Evolutionary conservation across 1,284 basidiomycete species (phyloP).

Genomic region (Papiliotrema flavescens): DNA sequence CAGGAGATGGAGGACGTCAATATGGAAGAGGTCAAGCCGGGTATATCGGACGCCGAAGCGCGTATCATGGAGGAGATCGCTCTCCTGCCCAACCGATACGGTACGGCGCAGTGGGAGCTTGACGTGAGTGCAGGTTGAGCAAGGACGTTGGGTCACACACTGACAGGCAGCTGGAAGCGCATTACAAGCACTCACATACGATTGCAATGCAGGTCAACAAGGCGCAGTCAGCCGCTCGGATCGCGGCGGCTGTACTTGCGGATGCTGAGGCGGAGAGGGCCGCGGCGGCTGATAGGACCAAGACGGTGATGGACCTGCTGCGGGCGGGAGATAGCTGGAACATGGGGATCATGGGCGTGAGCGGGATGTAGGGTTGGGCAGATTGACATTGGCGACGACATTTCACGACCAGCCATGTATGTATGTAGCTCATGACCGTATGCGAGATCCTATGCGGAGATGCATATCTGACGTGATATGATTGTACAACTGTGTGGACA

Average conservation of each 20-base stretch:
- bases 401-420: background rate
- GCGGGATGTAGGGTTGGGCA: background rate
- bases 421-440: too few species aligned
- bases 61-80: constrained; percentile 35
- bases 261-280: constrained; percentile 42
- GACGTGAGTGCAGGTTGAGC: constrained; percentile 18
- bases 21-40: constrained; percentile 12
- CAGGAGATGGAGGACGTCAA: background rate
- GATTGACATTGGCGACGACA: background rate
- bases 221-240: constrained; percentile 22
- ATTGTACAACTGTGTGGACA: background rate
- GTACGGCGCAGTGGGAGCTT: constrained; percentile 26
- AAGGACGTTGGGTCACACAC: background rate
- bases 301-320: constrained; percentile 29
- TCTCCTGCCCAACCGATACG: constrained; percentile 21
- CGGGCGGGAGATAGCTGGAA: constrained; percentile 16
- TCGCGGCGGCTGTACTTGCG: constrained; percentile 31
- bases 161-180: constrained; percentile 19
- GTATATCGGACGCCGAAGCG: constrained; percentile 17
- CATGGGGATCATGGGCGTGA: constrained; percentile 11
- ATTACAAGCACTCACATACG: constrained; percentile 16
- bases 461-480: background rate
- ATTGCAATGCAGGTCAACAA: constrained; percentile 19
- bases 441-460: background rate
- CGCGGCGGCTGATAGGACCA: constrained; percentile 33